Percentiles rank a stretch among this genome's conserved stretches.
Evolutionary conservation across 257 asterid genomes (phyloP).

Genomic region (Fraxinus excelsior): DNA sequence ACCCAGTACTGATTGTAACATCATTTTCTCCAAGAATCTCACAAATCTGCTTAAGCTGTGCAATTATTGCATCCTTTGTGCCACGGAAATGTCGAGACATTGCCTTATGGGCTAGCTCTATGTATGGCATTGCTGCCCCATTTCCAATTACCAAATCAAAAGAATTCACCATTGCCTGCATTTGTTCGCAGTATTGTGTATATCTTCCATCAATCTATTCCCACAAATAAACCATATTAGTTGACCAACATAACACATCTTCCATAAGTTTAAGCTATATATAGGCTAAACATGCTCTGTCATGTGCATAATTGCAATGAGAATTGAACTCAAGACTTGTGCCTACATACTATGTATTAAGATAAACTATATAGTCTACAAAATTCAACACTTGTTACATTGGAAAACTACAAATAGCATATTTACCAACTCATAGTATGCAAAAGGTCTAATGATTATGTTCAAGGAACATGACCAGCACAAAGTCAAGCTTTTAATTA

Average conservation of each 20-base stretch:
- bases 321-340: background rate
- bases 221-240: background rate
- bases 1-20: slow-evolving; percentile 25
- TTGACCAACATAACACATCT: background rate
- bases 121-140: slow-evolving; percentile 68
- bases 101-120: slow-evolving; percentile 67
- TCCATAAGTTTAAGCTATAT: background rate
- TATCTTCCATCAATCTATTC: slow-evolving; percentile 71
- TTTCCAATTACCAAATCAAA: slow-evolving; percentile 58
- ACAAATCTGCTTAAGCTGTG: slow-evolving; percentile 54
- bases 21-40: slow-evolving; percentile 73
- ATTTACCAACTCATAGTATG: background rate
- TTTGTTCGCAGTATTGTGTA: slow-evolving; percentile 63
- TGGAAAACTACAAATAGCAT: background rate
- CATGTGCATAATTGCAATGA: background rate
- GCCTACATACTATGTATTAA: background rate
- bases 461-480: slow-evolving; percentile 8
- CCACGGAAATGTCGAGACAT: slow-evolving; percentile 83
- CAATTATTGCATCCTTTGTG: slow-evolving; percentile 62
- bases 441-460: slow-evolving; percentile 1
- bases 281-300: background rate
- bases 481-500: background rate
- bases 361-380: background rate
- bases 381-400: background rate
- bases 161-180: slow-evolving; percentile 67